Conservation (phyloP, 2,329 filamentous ascomycete genomes). For the Calycina marina region DNA sequence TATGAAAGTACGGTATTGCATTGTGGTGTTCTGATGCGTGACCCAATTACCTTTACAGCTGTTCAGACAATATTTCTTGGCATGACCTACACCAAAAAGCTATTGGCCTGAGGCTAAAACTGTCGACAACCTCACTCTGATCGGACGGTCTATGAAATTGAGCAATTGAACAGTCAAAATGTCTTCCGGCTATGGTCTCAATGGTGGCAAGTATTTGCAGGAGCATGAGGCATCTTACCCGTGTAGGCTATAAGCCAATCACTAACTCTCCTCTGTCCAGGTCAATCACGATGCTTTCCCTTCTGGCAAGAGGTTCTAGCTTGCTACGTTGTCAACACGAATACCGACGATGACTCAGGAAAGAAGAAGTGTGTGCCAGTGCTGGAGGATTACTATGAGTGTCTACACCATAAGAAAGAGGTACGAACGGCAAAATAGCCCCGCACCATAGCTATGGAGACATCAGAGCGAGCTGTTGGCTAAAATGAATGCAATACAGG, state of each 20-base stretch:
- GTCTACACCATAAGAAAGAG: conserved; percentile 98
- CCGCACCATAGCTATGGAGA: too few relatives aligned
- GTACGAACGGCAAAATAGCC: too few relatives aligned
- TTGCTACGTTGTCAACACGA: conserved; percentile 93
- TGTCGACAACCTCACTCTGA: too few relatives aligned
- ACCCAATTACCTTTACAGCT: too few relatives aligned
- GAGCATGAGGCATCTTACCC: not conserved
- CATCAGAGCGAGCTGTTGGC: conserved; percentile 4
- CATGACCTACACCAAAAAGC: too few relatives aligned
- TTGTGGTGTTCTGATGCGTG: not conserved
- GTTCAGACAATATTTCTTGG: too few relatives aligned
- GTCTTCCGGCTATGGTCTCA: conserved; percentile 72
- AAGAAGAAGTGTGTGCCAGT: conserved; percentile 77
- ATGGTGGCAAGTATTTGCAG: conserved; percentile 48
- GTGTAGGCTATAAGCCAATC: conserved; percentile 6
- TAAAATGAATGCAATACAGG: conserved; percentile 27
- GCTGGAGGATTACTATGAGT: conserved; percentile 97
- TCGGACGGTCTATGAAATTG: too few relatives aligned
- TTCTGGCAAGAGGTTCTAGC: conserved; percentile 99
- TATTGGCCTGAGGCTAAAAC: too few relatives aligned
- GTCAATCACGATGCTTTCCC: conserved; percentile 68
- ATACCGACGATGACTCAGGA: conserved; percentile 59
- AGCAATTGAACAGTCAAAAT: conserved; percentile 32
- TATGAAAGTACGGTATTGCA: conserved; percentile 2
- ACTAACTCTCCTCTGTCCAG: conserved; percentile 14